Percentiles rank a stretch among this genome's conserved stretches.
phyloP scores from a whole-genome alignment of 306 rosid genomes.

The Gastrolobium bilobum region DNA sequence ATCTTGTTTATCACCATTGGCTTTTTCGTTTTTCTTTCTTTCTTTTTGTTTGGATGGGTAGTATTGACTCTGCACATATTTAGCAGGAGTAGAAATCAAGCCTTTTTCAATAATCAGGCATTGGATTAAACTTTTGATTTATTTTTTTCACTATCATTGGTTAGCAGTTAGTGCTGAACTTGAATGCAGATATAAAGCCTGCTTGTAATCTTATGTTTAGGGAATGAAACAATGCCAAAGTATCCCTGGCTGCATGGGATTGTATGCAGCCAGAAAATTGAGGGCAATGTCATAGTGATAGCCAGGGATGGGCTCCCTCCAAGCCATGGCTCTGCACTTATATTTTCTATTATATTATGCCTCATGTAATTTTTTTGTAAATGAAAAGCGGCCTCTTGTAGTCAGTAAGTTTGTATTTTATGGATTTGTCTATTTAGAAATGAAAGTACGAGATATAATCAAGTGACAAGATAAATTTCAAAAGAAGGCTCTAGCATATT shows the following conservation, averaged over 20 bases:
- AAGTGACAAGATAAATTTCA: not conserved
- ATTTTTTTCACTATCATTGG: not conserved
- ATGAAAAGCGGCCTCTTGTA: not conserved
- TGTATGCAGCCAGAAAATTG: slow-evolving; percentile 30
- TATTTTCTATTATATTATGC: not conserved
- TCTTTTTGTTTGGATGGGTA: slow-evolving; percentile 21
- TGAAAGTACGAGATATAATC: not conserved
- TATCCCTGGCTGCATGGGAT: slow-evolving; percentile 10
- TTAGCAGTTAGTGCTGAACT: slow-evolving; percentile 20
- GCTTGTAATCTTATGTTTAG: slow-evolving; percentile 18
- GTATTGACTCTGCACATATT: not conserved
- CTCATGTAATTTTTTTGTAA: not conserved
- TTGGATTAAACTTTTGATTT: slow-evolving; percentile 29
- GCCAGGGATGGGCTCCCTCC: not conserved
- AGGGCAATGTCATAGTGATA: not conserved
- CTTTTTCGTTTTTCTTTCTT: not conserved
- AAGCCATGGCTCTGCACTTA: slow-evolving; percentile 8
- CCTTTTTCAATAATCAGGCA: slow-evolving; percentile 23
- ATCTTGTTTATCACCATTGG: slow-evolving; percentile 35
- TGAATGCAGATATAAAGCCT: slow-evolving; percentile 25
- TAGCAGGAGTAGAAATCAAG: slow-evolving; percentile 6
- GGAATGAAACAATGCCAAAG: slow-evolving; percentile 11
- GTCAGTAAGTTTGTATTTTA: not conserved
- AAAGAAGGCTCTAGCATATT: not conserved
- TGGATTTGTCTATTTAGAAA: not conserved